A percentile compares a stretch with the other conserved stretches of the same genome.
Evolutionary conservation across 768 basidiomycete genomes (phyloP).

Genomic region (Xerocomellus intermedius): DNA sequence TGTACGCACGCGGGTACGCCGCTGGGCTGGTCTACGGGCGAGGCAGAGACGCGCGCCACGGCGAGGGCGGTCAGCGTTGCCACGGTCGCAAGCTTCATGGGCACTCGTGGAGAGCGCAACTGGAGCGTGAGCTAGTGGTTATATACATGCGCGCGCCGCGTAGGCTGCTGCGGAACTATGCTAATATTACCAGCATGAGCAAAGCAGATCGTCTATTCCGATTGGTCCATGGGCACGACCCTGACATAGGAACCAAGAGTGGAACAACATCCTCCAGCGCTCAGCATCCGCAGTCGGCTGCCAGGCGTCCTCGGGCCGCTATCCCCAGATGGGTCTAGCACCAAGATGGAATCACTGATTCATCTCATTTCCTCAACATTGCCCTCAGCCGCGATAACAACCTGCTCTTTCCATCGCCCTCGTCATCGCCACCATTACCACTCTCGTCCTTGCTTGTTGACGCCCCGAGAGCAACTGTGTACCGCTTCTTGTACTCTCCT

Average conservation of each 20-base stretch:
- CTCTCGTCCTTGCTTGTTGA: constrained; percentile 1
- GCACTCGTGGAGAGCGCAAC: not conserved
- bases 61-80: constrained; percentile 6
- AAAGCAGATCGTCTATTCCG: too few species aligned
- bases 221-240: too few species aligned
- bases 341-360: too few species aligned
- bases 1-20: constrained; percentile 21
- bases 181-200: too few species aligned
- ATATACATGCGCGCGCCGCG: not conserved
- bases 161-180: not conserved
- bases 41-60: constrained; percentile 8
- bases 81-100: constrained; percentile 16
- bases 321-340: not conserved
- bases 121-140: not conserved
- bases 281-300: too few species aligned
- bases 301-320: too few species aligned
- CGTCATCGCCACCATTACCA: not conserved
- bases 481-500: constrained; percentile 74
- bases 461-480: constrained; percentile 33
- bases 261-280: too few species aligned
- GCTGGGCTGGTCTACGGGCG: constrained; percentile 7
- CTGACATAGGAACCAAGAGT: too few species aligned
- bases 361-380: constrained; percentile 5
- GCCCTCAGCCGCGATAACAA: constrained; percentile 8
- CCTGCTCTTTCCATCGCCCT: not conserved